Evolutionary conservation across 2,329 filamentous ascomycete species (phyloP).

Genomic region (Pseudogymnoascus sp.): DNA sequence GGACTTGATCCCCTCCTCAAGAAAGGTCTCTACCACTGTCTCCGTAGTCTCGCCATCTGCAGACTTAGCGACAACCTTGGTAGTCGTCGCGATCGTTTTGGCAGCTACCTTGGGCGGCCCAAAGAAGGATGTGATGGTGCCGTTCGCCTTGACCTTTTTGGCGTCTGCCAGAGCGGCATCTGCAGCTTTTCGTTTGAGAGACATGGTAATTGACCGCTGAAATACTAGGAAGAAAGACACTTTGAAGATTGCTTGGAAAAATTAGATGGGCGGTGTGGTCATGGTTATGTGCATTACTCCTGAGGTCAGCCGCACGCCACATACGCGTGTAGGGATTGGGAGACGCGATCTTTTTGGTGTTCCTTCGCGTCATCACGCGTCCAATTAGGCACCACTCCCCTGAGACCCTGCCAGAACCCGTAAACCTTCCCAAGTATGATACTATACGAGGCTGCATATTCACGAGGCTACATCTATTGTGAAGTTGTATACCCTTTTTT

Average conservation of each 20-base stretch:
- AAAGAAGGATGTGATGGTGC: constrained; percentile 86
- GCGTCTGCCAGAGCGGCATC: constrained; percentile 37
- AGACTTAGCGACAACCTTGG: constrained; percentile 15
- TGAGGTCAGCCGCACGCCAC: not conserved
- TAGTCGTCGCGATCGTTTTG: constrained; percentile 24
- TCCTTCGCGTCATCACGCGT: constrained; percentile 5
- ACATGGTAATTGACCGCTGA: constrained; percentile 20
- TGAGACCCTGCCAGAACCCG: not conserved
- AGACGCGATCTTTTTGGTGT: constrained; percentile 1
- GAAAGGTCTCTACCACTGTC: constrained; percentile 13
- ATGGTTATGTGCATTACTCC: not conserved
- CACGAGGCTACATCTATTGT: not conserved
- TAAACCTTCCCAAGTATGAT: not conserved
- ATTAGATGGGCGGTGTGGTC: not conserved
- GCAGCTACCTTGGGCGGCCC: constrained; percentile 42
- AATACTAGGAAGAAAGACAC: constrained; percentile 17
- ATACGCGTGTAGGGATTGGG: not conserved
- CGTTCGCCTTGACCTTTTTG: constrained; percentile 67
- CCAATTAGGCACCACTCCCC: not conserved
- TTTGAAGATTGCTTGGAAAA: constrained; percentile 10
- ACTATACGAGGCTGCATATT: not conserved
- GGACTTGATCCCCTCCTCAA: constrained; percentile 9
- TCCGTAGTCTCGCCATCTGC: not conserved
- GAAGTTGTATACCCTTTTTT: not conserved
- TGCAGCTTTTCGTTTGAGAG: constrained; percentile 60